Percentiles rank a stretch among this genome's conserved stretches.
Evolutionary conservation across 2,329 filamentous ascomycete genomes (phyloP).

Genomic region (Fusarium globosum): DNA sequence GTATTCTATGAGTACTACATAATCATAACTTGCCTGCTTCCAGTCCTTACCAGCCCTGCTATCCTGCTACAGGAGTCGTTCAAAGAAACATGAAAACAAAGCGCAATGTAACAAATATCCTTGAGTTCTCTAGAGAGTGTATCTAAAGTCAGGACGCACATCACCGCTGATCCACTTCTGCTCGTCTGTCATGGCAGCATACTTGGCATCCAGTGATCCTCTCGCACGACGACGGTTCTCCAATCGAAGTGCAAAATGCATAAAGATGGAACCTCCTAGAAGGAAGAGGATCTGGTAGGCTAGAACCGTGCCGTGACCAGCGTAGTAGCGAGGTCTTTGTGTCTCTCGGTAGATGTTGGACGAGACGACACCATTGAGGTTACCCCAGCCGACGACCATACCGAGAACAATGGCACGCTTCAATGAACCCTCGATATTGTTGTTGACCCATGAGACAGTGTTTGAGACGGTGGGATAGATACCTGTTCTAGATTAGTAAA

Average conservation of each 20-base stretch:
- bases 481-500: constrained; percentile 55
- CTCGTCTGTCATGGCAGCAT: constrained; percentile 63
- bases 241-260: constrained; percentile 65
- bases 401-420: constrained; percentile 80
- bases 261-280: constrained; percentile 71
- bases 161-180: constrained; percentile 70
- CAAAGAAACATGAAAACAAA: neutral
- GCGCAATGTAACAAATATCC: neutral
- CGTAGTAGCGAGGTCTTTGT: constrained; percentile 47
- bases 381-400: constrained; percentile 82
- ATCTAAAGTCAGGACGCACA: constrained; percentile 52
- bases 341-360: constrained; percentile 70
- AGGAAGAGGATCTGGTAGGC: constrained; percentile 73
- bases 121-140: constrained; percentile 43
- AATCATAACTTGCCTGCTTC: neutral
- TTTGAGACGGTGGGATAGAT: constrained; percentile 79
- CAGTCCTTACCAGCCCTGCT: no score
- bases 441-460: constrained; percentile 76
- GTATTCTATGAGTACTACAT: neutral
- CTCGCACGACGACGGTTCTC: constrained; percentile 69
- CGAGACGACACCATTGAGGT: constrained; percentile 74
- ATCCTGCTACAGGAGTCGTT: no score
- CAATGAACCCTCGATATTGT: constrained; percentile 69
- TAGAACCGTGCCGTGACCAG: constrained; percentile 72
- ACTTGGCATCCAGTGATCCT: constrained; percentile 67